Conservation (phyloP, 179 eudicot species). For the Monotropa hypopitys region DNA sequence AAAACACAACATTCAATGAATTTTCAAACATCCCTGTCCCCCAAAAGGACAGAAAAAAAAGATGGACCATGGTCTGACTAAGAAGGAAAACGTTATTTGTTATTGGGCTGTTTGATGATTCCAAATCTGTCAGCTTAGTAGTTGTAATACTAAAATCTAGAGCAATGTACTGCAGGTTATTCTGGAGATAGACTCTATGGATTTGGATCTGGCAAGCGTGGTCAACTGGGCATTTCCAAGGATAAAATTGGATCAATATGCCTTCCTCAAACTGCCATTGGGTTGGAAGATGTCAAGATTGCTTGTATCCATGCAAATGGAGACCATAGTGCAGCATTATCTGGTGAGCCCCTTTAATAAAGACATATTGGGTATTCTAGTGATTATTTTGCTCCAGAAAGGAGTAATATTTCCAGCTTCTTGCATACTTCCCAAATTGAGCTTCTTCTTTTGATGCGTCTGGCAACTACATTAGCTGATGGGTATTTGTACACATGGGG, state of each 20-base stretch:
- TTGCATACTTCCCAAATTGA: background rate
- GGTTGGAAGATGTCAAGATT: conserved; percentile 34
- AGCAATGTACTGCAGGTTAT: conserved; percentile 18
- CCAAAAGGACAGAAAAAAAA: no score
- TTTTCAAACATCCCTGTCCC: no score
- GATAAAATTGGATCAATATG: conserved; percentile 35
- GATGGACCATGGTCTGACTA: no score
- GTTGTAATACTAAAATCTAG: background rate
- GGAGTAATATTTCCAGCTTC: background rate
- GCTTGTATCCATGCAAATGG: conserved; percentile 58
- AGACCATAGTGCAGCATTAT: conserved; percentile 83
- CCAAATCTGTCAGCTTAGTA: background rate
- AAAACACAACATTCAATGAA: no score
- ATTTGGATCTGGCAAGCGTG: conserved; percentile 83
- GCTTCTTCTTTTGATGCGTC: background rate
- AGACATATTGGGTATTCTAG: background rate
- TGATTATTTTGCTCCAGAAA: background rate
- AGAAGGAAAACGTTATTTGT: background rate
- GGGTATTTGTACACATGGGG: conserved; percentile 80
- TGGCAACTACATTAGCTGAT: conserved; percentile 30
- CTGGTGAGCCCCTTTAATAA: conserved; percentile 32
- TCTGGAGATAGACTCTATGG: conserved; percentile 43
- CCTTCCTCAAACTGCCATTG: conserved; percentile 44
- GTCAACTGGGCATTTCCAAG: conserved; percentile 68
- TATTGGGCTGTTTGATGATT: background rate